Base-by-base conservation (phyloP, 257 asterid genomes). In the Vinca minor region DNA sequence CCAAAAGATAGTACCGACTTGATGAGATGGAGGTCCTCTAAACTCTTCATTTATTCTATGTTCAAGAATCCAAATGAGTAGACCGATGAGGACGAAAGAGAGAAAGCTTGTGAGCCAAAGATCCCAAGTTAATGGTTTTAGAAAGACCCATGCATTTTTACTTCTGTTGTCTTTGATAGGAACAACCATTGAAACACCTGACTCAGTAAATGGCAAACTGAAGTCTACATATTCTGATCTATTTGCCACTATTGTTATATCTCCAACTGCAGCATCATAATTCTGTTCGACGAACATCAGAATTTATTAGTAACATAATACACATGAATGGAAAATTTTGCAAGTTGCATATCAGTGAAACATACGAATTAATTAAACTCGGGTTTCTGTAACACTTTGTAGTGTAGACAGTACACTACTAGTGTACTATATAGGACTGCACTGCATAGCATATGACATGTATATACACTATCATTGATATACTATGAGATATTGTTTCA, bases 1-100 rank as follows among this genome's bases (percentile, higher is more conserved):
- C 83, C 87, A 82, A 52, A 82, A 69, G 28, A 70, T 59, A 66
- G 64, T 62, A 62, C 87, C 91, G 23, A 81, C 42, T 75, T 82
- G 87, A 11, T 76, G 71, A n/a, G n/a, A 32, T 28, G 53, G 38
- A 20, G 74, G 55, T 15, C 73, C 71, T 65, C 77, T 64, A 28
- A 71, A 63, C 18, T 76, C 74, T 18, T 71, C 72, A 26, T 63
- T 71, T 5, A 58, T 28, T 29, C 73, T 56, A 15, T 57, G 71
- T 46, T 75, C 80, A 3, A 75, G 71, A 34, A 67, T 26, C 76
- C 80, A 75, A 49, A 75, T 50, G 8, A 67, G 59, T 48, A 67
- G 4, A 29, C 74, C 74, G 4, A 75, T 66, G 17, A 48, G 4
- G 17, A 65, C 29, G 18, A 71, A 75, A 5, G 57, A 71, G 8